Base-by-base conservation (phyloP, 1,139 yeast genomes). In the Geotrichum fermentans region DNA sequence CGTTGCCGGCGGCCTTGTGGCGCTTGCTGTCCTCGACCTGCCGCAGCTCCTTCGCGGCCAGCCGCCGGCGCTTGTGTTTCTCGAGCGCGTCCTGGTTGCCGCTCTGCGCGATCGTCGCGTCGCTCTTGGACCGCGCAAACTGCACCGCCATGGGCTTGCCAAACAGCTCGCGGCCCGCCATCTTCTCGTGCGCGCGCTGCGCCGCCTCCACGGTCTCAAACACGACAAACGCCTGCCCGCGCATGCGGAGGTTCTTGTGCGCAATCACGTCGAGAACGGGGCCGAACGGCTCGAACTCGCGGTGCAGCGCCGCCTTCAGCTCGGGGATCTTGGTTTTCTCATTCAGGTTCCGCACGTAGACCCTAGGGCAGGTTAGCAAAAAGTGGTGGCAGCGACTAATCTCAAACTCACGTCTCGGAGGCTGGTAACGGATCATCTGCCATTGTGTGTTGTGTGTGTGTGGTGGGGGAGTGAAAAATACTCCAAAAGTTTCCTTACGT, bases 161-260 rank as follows among this genome's bases (percentile, higher is more conserved):
- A 58, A 77, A 79, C 11, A 88, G 56, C 26, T 56, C 61, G 28
- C 44, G 46, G 28, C 55, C 55, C 14, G 58, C 54, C 45, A 58
- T 43, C 13, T 49, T 53, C 11, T 48, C 40, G 30, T 50, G 49
- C 2, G 51, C 68, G 5, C 68, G 63, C 17, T 77, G 60, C 0
- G 94, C 94, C 28, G 61, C 59, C 2, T 69, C 68, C 1, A 62
- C 58, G 18, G 66, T 62, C 2, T 68, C 72, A 55, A 80, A 82
- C 0, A 90, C 82, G 5, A 92, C 73, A 65, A 89, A 92, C 1
- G 96, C 96, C 65, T 89, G 97, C 1, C 96, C 96, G 50, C 81
- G 74, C 75, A 85, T 73, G 51, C 73, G 74, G 24, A 85, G 60
- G 58, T 80, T 82, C 55, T 75, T 75, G 54, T 80, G 82, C 0